These are phyloP conservation scores for Tetrapisispora namnaoensis DNA, from an alignment of 805 yeast genomes.

Conservation along the genomic window DNA sequence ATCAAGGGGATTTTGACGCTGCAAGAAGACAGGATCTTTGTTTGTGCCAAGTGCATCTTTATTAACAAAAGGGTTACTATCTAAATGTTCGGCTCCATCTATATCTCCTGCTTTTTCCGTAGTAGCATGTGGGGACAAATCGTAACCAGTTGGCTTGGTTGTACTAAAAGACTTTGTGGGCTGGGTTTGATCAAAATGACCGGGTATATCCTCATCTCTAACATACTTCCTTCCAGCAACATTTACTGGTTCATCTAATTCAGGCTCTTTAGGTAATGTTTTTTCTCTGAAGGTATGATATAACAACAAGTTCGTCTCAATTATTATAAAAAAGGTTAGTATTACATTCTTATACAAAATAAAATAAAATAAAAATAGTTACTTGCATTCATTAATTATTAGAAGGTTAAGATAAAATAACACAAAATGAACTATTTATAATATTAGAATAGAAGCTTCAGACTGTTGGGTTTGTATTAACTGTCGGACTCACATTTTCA, in stretches of 20 bases:
- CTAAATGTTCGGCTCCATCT: not conserved
- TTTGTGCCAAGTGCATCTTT: no score
- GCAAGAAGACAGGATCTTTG: no score
- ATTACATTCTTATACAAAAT: not conserved
- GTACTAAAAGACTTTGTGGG: not conserved
- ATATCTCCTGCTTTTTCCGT: not conserved
- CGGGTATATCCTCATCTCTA: not conserved
- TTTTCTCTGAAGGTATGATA: not conserved
- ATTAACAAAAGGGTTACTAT: not conserved
- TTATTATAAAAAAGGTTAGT: not conserved
- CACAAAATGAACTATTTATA: slow-evolving; percentile 1
- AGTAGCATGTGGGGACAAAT: not conserved
- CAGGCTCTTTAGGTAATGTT: not conserved
- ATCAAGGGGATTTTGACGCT: no score
- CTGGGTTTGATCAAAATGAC: not conserved
- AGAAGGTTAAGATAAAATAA: not conserved
- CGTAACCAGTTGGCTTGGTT: not conserved
- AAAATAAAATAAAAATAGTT: not conserved
- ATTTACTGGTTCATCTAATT: slow-evolving; percentile 1
- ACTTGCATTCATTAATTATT: slow-evolving; percentile 1
- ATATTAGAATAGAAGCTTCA: slow-evolving; percentile 1
- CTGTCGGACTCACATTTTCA: not conserved
- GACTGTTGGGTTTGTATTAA: not conserved
- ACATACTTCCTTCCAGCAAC: not conserved
- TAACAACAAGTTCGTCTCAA: not conserved